Evolutionary conservation across 2,329 filamentous ascomycete genomes (phyloP), one percentile per base, ranked within the genome.

Genomic region (Aspergillus ochraceus): DNA sequence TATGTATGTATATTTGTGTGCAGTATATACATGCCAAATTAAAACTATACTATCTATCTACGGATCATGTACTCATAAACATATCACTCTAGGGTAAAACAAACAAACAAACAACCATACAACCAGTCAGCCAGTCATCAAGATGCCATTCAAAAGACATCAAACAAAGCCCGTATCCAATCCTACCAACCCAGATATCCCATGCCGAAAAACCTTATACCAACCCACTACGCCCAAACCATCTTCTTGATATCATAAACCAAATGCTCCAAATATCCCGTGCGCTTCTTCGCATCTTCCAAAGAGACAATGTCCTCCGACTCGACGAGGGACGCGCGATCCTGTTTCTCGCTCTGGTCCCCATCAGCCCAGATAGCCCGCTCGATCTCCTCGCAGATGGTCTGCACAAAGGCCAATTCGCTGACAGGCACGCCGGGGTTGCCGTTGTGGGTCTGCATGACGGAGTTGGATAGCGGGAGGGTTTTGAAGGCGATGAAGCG

Each of bases 221-320:
- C 2, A 54, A 19, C 26, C 8, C n/a, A 24, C 60, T 69, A 86
- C 3, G 83, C 82, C 95, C 95, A 98, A 12, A 99, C 92, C 73
- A 98, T 78, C 81, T 91, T 96, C 85, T 97, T 97, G 69, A 98
- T 83, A 60, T 89, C 90, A 80, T 98, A 92, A 1, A 92, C 91
- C 70, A 96, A 77, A 73, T 94, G 89, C 76, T 97, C 94, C 55
- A 98, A 75, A 68, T 96, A 82, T 0, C 92, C 91, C 0, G 94
- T 97, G 61, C 89, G 92, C 80, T 86, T 90, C 83, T 86, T 94
- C 58, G 95, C 95, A 71, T 97, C 92, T 2, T 86, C 87, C 55
- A 96, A 74, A 24, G 88, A 91, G 55, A 99, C 91, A 54, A 99
- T 91, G 68, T 94, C 90, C 46, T 79, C 79, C 60, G 87, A 77